phyloP scores from a whole-genome alignment of 441 rosid genomes.

The Gossypium trilobum region DNA sequence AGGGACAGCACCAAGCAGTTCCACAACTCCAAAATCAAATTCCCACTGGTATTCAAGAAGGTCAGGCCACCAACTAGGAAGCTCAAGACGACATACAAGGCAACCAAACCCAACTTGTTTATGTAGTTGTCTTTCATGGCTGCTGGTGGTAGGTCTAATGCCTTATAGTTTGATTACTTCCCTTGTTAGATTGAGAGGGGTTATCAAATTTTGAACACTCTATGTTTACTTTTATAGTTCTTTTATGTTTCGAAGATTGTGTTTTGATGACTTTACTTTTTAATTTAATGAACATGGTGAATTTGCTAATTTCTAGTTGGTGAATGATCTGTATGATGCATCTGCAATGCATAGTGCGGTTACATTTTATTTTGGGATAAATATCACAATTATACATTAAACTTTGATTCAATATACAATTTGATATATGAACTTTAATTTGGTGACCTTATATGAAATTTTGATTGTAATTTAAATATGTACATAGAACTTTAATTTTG shows the following conservation, averaged over 20 bases:
- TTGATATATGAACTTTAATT: no score
- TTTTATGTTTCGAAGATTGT: neutral
- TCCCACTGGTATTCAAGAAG: constrained; percentile 29
- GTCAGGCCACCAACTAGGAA: constrained; percentile 35
- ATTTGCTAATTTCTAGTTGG: neutral
- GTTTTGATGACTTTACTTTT: neutral
- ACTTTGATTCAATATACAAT: no score
- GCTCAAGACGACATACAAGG: constrained; percentile 38
- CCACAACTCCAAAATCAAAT: constrained; percentile 35
- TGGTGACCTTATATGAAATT: no score
- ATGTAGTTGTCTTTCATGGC: constrained; percentile 13
- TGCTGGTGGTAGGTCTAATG: neutral
- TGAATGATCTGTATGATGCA: neutral
- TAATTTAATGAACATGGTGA: neutral
- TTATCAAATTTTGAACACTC: neutral
- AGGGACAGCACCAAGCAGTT: constrained; percentile 59
- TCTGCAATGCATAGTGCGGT: neutral
- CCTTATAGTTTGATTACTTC: neutral
- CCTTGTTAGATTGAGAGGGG: neutral
- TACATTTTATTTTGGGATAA: neutral
- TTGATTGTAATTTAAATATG: no score
- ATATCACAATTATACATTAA: no score
- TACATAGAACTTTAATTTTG: no score
- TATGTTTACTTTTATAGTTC: neutral
- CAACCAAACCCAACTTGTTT: constrained; percentile 34